Percentiles rank a stretch among this genome's conserved stretches.
phyloP scores from a whole-genome alignment of 352 stramenopile species.

The Phytophthora multivora region DNA sequence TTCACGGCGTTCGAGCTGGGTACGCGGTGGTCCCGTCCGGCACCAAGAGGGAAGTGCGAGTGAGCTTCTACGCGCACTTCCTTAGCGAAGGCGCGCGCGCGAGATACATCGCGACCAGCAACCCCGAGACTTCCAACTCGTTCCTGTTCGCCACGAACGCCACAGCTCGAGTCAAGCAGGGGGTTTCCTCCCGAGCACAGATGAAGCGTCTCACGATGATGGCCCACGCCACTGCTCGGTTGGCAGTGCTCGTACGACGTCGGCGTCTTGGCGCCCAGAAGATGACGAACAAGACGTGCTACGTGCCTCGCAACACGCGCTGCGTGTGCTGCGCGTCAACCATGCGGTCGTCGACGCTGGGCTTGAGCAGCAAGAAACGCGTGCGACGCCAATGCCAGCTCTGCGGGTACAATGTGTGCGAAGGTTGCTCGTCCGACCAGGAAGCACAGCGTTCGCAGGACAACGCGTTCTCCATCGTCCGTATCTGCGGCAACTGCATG shows the following conservation, averaged over 20 bases:
- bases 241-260: slow-evolving; percentile 49
- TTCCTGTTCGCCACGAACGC: slow-evolving; percentile 7
- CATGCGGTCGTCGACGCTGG: slow-evolving; percentile 30
- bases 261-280: slow-evolving; percentile 50
- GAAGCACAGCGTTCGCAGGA: slow-evolving; percentile 28
- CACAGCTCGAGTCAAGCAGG: slow-evolving; percentile 15
- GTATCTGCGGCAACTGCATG: slow-evolving; percentile 42
- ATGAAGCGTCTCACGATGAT: slow-evolving; percentile 34
- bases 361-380: slow-evolving; percentile 34
- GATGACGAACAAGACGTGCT: slow-evolving; percentile 15
- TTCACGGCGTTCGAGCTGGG: slow-evolving; percentile 22
- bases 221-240: slow-evolving; percentile 25
- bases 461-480: slow-evolving; percentile 23
- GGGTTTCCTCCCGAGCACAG: slow-evolving; percentile 26
- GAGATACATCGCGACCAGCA: not conserved
- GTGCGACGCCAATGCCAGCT: slow-evolving; percentile 42
- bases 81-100: not conserved
- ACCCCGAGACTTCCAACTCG: slow-evolving; percentile 2
- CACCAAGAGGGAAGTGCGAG: slow-evolving; percentile 24
- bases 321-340: slow-evolving; percentile 47
- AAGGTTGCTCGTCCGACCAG: slow-evolving; percentile 43
- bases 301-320: slow-evolving; percentile 38
- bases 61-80: slow-evolving; percentile 45
- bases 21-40: slow-evolving; percentile 27
- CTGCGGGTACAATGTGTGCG: slow-evolving; percentile 56